Conservation (phyloP, 2,329 filamentous ascomycete species). For the Purpureocillium takamizusanense region DNA sequence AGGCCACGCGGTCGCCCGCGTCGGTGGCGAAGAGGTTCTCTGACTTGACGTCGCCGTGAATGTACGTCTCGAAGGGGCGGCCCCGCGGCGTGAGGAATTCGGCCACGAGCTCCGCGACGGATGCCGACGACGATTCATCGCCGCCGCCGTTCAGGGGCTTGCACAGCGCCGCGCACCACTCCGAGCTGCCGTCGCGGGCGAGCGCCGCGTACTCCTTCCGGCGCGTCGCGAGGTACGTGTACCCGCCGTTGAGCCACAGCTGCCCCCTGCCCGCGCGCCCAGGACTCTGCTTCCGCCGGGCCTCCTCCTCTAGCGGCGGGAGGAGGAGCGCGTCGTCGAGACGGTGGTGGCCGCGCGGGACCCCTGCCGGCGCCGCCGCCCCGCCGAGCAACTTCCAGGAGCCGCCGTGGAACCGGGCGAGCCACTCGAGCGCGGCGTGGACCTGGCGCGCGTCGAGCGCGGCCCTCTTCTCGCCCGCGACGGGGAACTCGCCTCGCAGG, state of each 20-base stretch:
- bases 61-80: constrained; percentile 41
- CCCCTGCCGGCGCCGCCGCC: too few relatives aligned
- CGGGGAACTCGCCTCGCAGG: constrained; percentile 40
- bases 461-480: constrained; percentile 45
- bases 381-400: constrained; percentile 34
- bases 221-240: constrained; percentile 59
- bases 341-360: constrained; percentile 10
- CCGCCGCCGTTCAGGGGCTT: constrained; percentile 9
- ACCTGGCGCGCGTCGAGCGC: constrained; percentile 39
- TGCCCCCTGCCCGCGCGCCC: constrained; percentile 10
- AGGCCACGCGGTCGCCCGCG: constrained; percentile 42
- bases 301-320: constrained; percentile 46
- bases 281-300: constrained; percentile 11
- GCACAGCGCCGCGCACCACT: constrained; percentile 47
- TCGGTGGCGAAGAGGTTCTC: constrained; percentile 55
- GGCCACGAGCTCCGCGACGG: constrained; percentile 45
- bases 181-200: constrained; percentile 32
- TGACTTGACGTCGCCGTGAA: constrained; percentile 63
- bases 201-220: constrained; percentile 45
- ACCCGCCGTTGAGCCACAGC: constrained; percentile 60
- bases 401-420: constrained; percentile 50
- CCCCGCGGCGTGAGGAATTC: constrained; percentile 36
- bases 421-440: constrained; percentile 48
- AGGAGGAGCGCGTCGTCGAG: constrained; percentile 28
- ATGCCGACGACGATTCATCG: not conserved